Conservation (phyloP, 176 grass and related monocot genomes). For the Themeda triandra region DNA sequence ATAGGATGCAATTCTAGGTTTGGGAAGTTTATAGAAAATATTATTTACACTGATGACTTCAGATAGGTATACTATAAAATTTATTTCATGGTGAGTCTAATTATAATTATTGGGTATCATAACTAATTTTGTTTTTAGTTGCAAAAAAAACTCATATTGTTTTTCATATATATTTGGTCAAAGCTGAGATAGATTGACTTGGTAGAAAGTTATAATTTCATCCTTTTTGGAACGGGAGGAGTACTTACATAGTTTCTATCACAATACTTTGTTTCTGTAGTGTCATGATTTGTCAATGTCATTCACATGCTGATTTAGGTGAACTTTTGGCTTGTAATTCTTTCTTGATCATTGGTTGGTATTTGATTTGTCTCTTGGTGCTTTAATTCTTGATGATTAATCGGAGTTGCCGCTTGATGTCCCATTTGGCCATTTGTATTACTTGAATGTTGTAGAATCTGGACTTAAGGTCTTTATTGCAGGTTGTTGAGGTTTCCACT, state of each 20-base stretch:
- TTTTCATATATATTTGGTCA: neutral
- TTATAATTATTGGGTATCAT: neutral
- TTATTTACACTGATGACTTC: neutral
- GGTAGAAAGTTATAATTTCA: neutral
- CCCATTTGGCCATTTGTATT: neutral
- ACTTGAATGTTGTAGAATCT: neutral
- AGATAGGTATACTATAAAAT: neutral
- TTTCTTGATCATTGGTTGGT: neutral
- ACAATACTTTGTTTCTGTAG: neutral
- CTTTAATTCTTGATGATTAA: neutral
- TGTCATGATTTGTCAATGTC: neutral
- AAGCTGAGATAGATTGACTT: neutral
- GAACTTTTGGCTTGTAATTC: neutral
- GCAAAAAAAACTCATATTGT: too few relatives aligned
- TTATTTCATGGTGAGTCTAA: neutral
- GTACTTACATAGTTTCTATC: neutral
- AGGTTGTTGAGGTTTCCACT: conserved; percentile 82
- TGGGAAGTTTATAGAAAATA: neutral
- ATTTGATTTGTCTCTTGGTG: neutral
- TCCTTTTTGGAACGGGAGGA: neutral
- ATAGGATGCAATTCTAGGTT: too few relatives aligned
- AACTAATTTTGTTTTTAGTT: too few relatives aligned
- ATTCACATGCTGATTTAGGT: neutral
- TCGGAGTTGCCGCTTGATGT: neutral
- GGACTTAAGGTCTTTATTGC: neutral